These are phyloP conservation scores for Pittosporum tobira DNA, from an alignment of 129 eudicot species.

Conservation along the genomic window DNA sequence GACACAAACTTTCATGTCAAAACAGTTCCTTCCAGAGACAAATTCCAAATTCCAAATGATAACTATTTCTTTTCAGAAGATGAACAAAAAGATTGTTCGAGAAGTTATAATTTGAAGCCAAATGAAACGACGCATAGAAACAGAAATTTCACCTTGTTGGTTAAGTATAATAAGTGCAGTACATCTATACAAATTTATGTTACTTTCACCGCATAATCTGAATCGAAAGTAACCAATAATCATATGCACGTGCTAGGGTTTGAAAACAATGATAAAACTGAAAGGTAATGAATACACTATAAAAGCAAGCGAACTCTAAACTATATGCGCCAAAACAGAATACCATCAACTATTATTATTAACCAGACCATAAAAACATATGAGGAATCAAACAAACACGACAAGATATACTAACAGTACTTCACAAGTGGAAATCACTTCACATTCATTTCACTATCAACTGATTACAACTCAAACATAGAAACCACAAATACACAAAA, in stretches of 20 bases:
- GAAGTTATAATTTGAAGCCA: not conserved
- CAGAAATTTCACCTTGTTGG: not conserved
- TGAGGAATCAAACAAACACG: too few species aligned
- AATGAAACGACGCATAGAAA: not conserved
- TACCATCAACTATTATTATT: not conserved
- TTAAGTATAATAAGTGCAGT: not conserved
- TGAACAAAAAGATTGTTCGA: not conserved
- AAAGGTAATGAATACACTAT: not conserved
- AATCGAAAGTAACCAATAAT: not conserved
- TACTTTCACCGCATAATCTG: too few species aligned
- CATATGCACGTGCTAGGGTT: too few species aligned
- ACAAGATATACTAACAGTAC: not conserved
- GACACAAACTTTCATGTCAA: not conserved
- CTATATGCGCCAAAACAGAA: not conserved
- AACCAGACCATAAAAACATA: too few species aligned
- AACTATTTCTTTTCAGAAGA: not conserved
- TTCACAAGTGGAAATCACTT: not conserved
- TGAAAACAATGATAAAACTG: too few species aligned
- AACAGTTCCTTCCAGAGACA: not conserved
- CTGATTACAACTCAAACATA: not conserved
- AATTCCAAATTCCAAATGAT: not conserved
- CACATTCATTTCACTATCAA: constrained; percentile 3
- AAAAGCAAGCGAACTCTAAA: not conserved
- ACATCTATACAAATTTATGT: not conserved
- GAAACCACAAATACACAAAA: not conserved